Evolutionary conservation across 2,329 filamentous ascomycete genomes (phyloP), one percentile per base, ranked within the genome.

Genomic region (Fusarium ramigenum): DNA sequence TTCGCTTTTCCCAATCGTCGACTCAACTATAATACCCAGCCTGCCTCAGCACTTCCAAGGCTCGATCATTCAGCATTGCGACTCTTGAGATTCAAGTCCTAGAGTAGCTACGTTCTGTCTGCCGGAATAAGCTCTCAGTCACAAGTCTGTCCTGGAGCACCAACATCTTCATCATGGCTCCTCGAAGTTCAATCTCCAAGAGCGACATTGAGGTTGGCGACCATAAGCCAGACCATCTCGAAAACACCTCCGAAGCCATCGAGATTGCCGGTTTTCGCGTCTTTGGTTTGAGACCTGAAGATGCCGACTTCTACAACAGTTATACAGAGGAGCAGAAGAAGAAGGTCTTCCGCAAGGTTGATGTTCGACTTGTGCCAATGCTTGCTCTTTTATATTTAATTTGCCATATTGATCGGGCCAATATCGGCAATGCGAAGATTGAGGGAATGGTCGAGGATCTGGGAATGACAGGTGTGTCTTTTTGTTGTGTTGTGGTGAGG

Each of bases 391-490:
- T 25, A 25, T 25, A 25, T 25, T 25, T n/a, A n/a, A n/a, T n/a
- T n/a, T n/a, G n/a, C n/a, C n/a, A n/a, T n/a, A n/a, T n/a, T n/a
- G n/a, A n/a, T n/a, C n/a, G 87, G 12, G 86, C 86, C 14, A 90
- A 90, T 74, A 80, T 80, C 15, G 78, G 78, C 10, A 88, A 88
- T 79, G 87, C 88, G 8, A 89, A 88, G 79, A 86, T 89, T 42
- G 79, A 79, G 63, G 78, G 79, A 43, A 75, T 81, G 68, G 74
- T 78, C 44, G 66, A 85, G 28, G 73, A 84, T 79, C 58, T 78
- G 50, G 62, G 85, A 30, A 87, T 93, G 85, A 86, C 86, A 1
- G 81, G 85, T 30, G 84, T 85, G 23, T 25, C 18, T 9, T 1
- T 9, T 39, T 37, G 36, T 19, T 25, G 42, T 25, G 23, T 44